Evolutionary conservation across 257 asterid species (phyloP), one percentile per base, ranked within the genome.

Genomic region (Solanum commersonii): DNA sequence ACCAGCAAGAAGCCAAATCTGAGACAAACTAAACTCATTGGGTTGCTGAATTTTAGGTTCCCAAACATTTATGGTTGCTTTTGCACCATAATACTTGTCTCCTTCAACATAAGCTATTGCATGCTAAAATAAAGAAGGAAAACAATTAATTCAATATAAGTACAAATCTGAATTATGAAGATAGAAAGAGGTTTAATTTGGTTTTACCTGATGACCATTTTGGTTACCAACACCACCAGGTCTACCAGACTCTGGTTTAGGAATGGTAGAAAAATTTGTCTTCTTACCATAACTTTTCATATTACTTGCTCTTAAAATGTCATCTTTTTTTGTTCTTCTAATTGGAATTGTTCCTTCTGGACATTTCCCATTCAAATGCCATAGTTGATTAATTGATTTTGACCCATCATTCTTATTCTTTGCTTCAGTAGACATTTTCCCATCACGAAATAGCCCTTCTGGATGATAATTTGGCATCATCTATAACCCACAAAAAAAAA

Each of bases 51-150:
- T 94, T 87, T 93, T 91, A 25, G 99, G 99, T 86, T 92, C 92
- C 99, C 99, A 96, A 20, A 96, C 98, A 82, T 94, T 96, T 84
- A 96, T 92, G 3, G 98, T 92, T 37, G 98, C 98, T 91, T 95
- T 95, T 91, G 98, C 98, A 87, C 99, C 99, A 84, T 93, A 96
- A 65, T 95, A 96, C 44, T 88, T 87, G 88, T 74, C 98, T 89
- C 98, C 98, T 90, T 94, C 95, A 84, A 94, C 95, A 89, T 91
- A 94, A 70, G 97, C 98, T 91, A 94, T 91, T 89, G 98, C 98
- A 91, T 93, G 96, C 98, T 96, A 89, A 89, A 95, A 56, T 20
- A 73, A 40, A 74, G 14, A 68, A 84, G 34, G 38, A 87, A 85
- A 88, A 90, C 72, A 86, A 88, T 83, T 87, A 65, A 49, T 68